These are phyloP conservation scores for Trichoderma oligosporum DNA, from an alignment of 2,329 filamentous ascomycete species.

Conservation along the genomic window DNA sequence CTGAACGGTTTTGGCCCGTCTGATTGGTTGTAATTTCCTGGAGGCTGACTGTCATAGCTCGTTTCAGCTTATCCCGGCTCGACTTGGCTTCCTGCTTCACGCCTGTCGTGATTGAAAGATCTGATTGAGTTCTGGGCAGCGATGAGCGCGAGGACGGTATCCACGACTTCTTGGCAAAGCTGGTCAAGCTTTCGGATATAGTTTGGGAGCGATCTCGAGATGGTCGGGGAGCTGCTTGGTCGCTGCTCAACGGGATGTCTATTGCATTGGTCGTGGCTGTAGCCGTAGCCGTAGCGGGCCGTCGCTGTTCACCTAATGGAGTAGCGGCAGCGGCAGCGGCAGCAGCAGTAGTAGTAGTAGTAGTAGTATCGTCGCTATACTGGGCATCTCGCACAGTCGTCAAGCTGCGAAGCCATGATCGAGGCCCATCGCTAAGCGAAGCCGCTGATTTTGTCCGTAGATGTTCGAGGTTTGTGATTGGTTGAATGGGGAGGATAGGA, in stretches of 20 bases:
- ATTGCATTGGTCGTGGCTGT: too few species aligned
- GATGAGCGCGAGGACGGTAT: constrained; percentile 47
- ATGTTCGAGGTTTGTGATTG: constrained; percentile 18
- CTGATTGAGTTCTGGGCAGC: constrained; percentile 39
- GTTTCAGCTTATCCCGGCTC: constrained; percentile 26
- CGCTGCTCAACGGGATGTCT: constrained; percentile 17
- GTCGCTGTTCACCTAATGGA: constrained; percentile 18
- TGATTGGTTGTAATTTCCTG: constrained; percentile 30
- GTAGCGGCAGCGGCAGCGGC: not conserved
- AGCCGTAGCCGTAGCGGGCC: constrained; percentile 28
- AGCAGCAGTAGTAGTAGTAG: not conserved
- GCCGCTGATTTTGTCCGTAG: constrained; percentile 37
- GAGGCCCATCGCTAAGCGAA: constrained; percentile 47
- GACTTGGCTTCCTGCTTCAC: constrained; percentile 27
- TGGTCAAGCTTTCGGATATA: constrained; percentile 46
- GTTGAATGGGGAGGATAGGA: constrained; percentile 1
- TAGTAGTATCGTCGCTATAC: constrained; percentile 19
- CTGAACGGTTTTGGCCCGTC: constrained; percentile 24
- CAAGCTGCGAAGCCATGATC: constrained; percentile 51
- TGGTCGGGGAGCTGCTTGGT: constrained; percentile 27
- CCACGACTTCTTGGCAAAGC: constrained; percentile 52
- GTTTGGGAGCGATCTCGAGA: constrained; percentile 37
- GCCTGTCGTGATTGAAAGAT: constrained; percentile 25
- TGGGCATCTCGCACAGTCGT: constrained; percentile 35
- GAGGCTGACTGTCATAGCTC: constrained; percentile 29